Evolutionary conservation across 306 rosid species (phyloP).

Genomic region (Vachellia collinsii): DNA sequence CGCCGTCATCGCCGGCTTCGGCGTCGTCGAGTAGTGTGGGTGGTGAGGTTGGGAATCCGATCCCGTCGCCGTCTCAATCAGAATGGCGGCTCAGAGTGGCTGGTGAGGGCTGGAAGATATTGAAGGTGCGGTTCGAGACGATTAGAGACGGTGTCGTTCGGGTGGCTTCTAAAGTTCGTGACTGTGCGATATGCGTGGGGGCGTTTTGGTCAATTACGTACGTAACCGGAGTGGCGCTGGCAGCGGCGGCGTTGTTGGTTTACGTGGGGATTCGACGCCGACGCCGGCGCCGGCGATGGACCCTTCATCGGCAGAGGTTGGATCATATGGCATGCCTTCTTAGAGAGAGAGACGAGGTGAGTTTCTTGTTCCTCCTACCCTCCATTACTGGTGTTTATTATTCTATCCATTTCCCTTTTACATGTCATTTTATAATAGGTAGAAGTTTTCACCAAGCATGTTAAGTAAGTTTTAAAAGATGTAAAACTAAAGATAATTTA

Average conservation of each 20-base stretch:
- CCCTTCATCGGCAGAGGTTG: conserved; percentile 17
- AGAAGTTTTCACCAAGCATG: no score
- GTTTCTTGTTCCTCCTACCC: neutral
- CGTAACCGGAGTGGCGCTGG: conserved; percentile 44
- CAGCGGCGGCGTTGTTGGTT: conserved; percentile 20
- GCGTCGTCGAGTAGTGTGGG: neutral
- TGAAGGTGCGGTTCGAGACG: conserved; percentile 43
- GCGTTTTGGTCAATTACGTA: conserved; percentile 48
- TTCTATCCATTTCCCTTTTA: no score
- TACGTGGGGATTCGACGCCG: conserved; percentile 42
- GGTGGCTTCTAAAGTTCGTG: conserved; percentile 36
- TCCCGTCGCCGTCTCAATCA: conserved; percentile 3
- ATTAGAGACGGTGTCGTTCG: conserved; percentile 34
- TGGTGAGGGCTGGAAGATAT: conserved; percentile 38
- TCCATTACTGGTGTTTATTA: no score
- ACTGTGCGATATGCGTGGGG: conserved; percentile 29
- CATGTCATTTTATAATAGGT: no score
- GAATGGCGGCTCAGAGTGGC: conserved; percentile 36
- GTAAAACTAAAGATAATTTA: no score
- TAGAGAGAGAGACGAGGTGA: conserved; percentile 67
- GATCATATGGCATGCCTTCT: conserved; percentile 41
- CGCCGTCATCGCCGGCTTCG: conserved; percentile 11
- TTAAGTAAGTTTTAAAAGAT: no score
- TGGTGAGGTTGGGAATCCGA: neutral
- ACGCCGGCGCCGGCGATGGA: conserved; percentile 28